A percentile compares a stretch with the other conserved stretches of the same genome.
Evolutionary conservation across 2,329 filamentous ascomycete species (phyloP).

Genomic region (Volutella citrinella): DNA sequence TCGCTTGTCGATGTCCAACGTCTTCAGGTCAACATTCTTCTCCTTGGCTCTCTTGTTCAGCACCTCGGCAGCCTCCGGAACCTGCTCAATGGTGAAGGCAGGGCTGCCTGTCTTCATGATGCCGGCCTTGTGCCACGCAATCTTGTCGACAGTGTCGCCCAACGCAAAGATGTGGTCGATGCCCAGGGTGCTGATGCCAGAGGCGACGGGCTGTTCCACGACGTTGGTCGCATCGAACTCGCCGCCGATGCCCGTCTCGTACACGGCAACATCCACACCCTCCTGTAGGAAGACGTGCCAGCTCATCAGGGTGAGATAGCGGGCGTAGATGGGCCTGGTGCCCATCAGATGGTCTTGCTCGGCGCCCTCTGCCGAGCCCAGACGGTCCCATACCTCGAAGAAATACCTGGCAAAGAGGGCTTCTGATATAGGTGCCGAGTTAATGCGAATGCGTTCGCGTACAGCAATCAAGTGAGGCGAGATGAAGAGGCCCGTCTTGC

Average conservation of each 20-base stretch:
- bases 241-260: constrained; percentile 66
- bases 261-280: constrained; percentile 59
- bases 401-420: constrained; percentile 62
- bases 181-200: constrained; percentile 63
- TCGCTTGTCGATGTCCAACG: constrained; percentile 45
- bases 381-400: constrained; percentile 63
- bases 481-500: constrained; percentile 62
- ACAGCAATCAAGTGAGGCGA: constrained; percentile 67
- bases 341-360: constrained; percentile 33
- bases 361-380: constrained; percentile 36
- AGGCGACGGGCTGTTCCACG: constrained; percentile 53
- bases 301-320: constrained; percentile 63
- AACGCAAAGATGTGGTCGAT: constrained; percentile 66
- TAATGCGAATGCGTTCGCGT: constrained; percentile 64
- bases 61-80: constrained; percentile 42
- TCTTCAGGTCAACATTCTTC: constrained; percentile 45
- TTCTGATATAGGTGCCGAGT: constrained; percentile 56
- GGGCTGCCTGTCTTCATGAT: constrained; percentile 61
- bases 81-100: constrained; percentile 57
- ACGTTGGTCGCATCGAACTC: constrained; percentile 69
- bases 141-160: constrained; percentile 60
- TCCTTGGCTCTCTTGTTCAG: constrained; percentile 50
- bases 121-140: constrained; percentile 73
- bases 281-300: constrained; percentile 66
- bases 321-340: constrained; percentile 54